These are phyloP conservation scores for Escallonia rubra DNA, from an alignment of 129 eudicot genomes.

Conservation along the genomic window DNA sequence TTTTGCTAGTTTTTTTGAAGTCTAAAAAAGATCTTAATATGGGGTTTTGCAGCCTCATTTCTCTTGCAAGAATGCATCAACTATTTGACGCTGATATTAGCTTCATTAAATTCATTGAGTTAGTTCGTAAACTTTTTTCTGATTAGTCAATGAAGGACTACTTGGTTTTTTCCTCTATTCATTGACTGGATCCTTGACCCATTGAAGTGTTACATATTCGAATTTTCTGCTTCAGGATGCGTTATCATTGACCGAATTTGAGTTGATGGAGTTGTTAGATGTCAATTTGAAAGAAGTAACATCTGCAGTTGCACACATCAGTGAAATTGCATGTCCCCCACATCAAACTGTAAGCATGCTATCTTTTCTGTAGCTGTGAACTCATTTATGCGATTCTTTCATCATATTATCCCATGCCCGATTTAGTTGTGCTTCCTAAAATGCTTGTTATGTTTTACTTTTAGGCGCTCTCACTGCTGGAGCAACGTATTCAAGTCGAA, in stretches of 20 bases:
- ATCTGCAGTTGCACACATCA: conserved; percentile 55
- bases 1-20: too few relatives aligned
- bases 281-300: conserved; percentile 52
- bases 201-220: neutral
- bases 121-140: too few relatives aligned
- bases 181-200: too few relatives aligned
- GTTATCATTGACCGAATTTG: conserved; percentile 71
- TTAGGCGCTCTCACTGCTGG: conserved; percentile 63
- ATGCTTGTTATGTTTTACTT: conserved; percentile 17
- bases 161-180: too few relatives aligned
- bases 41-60: too few relatives aligned
- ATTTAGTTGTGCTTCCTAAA: too few relatives aligned
- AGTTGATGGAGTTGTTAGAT: conserved; percentile 85
- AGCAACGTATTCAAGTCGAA: conserved; percentile 47
- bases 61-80: too few relatives aligned
- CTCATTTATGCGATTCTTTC: neutral
- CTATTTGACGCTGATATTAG: too few relatives aligned
- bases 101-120: too few relatives aligned
- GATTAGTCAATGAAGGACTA: too few relatives aligned
- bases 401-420: too few relatives aligned
- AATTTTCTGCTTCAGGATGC: conserved; percentile 51
- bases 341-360: conserved; percentile 49
- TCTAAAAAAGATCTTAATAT: too few relatives aligned
- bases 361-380: neutral
- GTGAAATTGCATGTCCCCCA: conserved; percentile 65